A percentile compares a stretch with the other conserved stretches of the same genome.
These are phyloP conservation scores for Tricharina praecox DNA, from an alignment of 495 filamentous ascomycete genomes.

Conservation along the genomic window DNA sequence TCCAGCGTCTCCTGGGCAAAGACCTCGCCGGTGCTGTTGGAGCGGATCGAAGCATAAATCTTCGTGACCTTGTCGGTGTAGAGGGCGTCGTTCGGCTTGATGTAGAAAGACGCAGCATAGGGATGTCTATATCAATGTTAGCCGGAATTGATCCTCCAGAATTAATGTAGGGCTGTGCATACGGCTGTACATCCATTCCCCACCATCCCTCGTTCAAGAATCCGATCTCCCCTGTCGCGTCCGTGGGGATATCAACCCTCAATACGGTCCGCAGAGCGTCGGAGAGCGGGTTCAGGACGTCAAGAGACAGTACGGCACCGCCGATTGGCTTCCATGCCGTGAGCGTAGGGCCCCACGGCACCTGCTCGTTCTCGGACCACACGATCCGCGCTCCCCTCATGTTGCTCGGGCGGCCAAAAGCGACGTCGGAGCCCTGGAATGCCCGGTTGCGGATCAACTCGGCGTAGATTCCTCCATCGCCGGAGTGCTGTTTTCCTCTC, in stretches of 20 bases:
- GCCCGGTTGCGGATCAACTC: constrained; percentile 58
- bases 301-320: constrained; percentile 34
- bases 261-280: constrained; percentile 41
- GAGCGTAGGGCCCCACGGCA: constrained; percentile 30
- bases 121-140: constrained; percentile 25
- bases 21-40: constrained; percentile 32
- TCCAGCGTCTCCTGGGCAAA: constrained; percentile 31
- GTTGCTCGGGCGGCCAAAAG: constrained; percentile 5
- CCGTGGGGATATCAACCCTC: constrained; percentile 33
- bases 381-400: constrained; percentile 13
- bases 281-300: constrained; percentile 36
- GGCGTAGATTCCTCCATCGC: constrained; percentile 61
- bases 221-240: constrained; percentile 32
- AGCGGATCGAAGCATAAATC: constrained; percentile 34
- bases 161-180: too few species aligned
- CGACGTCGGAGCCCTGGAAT: constrained; percentile 37
- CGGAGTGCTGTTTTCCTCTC: constrained; percentile 58
- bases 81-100: constrained; percentile 26
- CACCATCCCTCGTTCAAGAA: constrained; percentile 45
- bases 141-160: too few species aligned
- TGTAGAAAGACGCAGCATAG: constrained; percentile 43
- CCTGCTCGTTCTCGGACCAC: constrained; percentile 11
- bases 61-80: constrained; percentile 28
- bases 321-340: constrained; percentile 40
- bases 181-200: constrained; percentile 40